Base-by-base conservation (phyloP, 2,329 filamentous ascomycete species). In the Cytospora schulzeri region DNA sequence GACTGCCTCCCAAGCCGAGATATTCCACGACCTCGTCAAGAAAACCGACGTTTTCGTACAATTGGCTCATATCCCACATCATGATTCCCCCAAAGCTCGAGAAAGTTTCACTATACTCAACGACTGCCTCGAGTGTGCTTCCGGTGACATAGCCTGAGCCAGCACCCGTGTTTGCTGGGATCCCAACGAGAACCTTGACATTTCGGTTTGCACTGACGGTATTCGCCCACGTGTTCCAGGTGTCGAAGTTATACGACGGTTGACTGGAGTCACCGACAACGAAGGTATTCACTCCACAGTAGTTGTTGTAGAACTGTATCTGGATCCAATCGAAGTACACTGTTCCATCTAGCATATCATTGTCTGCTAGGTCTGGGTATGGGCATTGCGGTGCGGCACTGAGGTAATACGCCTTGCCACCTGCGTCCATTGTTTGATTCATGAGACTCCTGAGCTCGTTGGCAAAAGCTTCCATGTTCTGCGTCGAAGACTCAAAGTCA, bases 261-360 rank as follows among this genome's bases (percentile, higher is more conserved):
- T 85, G 84, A 0, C 73, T 76, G 15, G 69, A 62, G 0, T 77
- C 65, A 5, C 81, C 82, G 0, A 76, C 61, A 1, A 76, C 70
- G 76, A 81, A 91, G 31, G 79, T 80, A 66, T 79, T 74, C 1
- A 85, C 75, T 19, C 87, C 86, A 73, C 89, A 91, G 17, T 77
- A 85, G 79, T 89, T 90, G 80, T 89, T 89, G 76, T 89, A 89
- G 75, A 89, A 89, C 74, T 90, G 87, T 33, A 89, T 81, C 74
- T 83, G 84, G 67, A 89, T 74, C 29, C 84, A 86, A 71, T 89
- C 87, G 65, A 89, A 83, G 17, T 74, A 70, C 9, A 88, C 83
- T 1, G 76, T 75, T 0, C 79, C 82, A 65, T 81, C 75, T 41
- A 91, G 79, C 73, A 87, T 84, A 9, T 81, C 78, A 64, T 84